phyloP scores from a whole-genome alignment of 345 rosid genomes.

The Acer saccharum region DNA sequence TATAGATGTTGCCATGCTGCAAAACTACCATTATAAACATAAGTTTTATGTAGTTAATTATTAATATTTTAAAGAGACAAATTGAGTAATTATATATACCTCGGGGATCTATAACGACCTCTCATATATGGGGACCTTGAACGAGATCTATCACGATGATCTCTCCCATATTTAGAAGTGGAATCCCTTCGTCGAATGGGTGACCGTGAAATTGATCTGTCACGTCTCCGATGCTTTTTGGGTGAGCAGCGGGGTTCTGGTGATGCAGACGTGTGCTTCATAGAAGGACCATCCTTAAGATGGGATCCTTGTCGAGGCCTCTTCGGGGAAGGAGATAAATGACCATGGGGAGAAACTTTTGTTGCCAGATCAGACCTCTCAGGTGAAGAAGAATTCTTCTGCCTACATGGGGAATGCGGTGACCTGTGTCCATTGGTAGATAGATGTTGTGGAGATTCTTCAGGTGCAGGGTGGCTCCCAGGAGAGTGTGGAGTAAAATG shows the following conservation, averaged over 20 bases:
- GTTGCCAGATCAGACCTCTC: constrained; percentile 21
- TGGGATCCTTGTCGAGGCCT: constrained; percentile 11
- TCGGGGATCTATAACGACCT: constrained; percentile 15
- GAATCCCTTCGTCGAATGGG: constrained; percentile 20
- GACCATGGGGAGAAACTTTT: not conserved
- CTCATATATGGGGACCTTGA: constrained; percentile 27
- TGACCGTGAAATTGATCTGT: constrained; percentile 22
- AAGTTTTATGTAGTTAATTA: not conserved
- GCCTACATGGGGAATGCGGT: not conserved
- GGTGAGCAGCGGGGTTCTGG: constrained; percentile 19
- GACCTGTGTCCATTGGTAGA: constrained; percentile 3
- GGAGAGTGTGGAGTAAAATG: constrained; percentile 17
- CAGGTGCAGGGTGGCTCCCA: not conserved
- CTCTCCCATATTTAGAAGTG: constrained; percentile 22
- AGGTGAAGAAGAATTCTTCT: constrained; percentile 15
- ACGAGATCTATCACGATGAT: constrained; percentile 11
- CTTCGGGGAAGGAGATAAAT: constrained; percentile 9
- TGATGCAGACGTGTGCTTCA: constrained; percentile 3
- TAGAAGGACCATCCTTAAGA: constrained; percentile 21
- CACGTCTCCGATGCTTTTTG: constrained; percentile 2
- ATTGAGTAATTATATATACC: constrained; percentile 11
- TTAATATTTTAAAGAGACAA: not conserved
- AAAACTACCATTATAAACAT: not conserved
- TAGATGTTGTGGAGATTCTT: not conserved
- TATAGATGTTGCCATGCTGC: not conserved